phyloP scores from a whole-genome alignment of 164 flowering plant genomes.

The Hamamelis virginiana region DNA sequence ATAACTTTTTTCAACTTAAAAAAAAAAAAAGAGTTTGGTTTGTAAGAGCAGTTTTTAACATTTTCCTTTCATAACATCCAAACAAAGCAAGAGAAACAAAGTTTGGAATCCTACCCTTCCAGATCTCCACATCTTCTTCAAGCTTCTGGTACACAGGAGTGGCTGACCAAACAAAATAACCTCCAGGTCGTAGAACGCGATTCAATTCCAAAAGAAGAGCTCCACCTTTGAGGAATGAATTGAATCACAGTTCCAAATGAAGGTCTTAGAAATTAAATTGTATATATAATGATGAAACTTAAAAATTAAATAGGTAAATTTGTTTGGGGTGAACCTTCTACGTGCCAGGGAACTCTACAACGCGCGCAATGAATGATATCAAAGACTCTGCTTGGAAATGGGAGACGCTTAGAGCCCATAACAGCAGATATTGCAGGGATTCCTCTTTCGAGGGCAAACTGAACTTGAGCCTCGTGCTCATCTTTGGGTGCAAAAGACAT shows the following conservation, averaged over 20 bases:
- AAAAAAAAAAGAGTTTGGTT: no score
- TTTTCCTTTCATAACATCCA: neutral
- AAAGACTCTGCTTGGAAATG: slow-evolving; percentile 83
- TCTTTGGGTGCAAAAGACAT: slow-evolving; percentile 98
- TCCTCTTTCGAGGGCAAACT: slow-evolving; percentile 91
- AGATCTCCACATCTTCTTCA: slow-evolving; percentile 79
- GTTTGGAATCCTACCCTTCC: slow-evolving; percentile 60
- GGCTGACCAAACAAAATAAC: slow-evolving; percentile 97
- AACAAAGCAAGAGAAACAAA: neutral
- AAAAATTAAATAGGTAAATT: neutral
- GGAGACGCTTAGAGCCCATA: slow-evolving; percentile 91
- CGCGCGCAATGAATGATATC: slow-evolving; percentile 92
- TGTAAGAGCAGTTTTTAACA: no score
- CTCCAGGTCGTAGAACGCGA: slow-evolving; percentile 86
- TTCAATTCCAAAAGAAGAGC: slow-evolving; percentile 86
- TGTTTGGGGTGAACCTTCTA: slow-evolving; percentile 58
- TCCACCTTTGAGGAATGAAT: slow-evolving; percentile 71
- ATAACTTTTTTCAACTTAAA: no score
- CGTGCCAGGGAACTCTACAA: slow-evolving; percentile 93
- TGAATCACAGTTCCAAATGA: no score
- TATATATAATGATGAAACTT: neutral
- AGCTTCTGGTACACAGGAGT: slow-evolving; percentile 91
- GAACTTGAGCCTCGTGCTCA: slow-evolving; percentile 95
- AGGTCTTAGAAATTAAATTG: no score
- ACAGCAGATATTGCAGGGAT: slow-evolving; percentile 96